Base-by-base conservation (phyloP, 176 grass and related monocot species). In the Bromus sterilis region DNA sequence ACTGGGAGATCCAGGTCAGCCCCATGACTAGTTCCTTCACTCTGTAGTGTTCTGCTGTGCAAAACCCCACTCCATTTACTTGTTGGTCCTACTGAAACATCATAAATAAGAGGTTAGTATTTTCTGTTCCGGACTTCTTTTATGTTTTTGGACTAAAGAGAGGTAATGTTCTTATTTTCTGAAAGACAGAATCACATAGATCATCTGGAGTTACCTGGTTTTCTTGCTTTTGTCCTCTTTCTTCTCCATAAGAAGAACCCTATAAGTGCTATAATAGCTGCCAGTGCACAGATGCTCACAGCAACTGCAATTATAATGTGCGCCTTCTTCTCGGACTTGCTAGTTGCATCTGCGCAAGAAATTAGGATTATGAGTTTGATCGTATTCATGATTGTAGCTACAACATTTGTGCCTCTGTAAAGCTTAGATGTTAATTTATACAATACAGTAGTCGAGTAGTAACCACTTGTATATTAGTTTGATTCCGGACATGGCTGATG, bases 1-100 rank as follows among this genome's bases (percentile, higher is more conserved):
- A 79, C 3, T 71, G 90, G 90, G 16, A 92, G 53, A 6, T 92
- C 90, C 56, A 86, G 59, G 31, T 92, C 86, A 23, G 75, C 80
- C 39, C 55, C 79, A 20, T 89, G 79, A 32, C 56, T 75, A 21
- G 77, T 67, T 43, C 82, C 83, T 53, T 89, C 90, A 63, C 30
- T 86, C 12, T 35, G 33, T 16, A 84, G 83, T n/a, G 74, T 35
- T 49, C 40, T 85, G 28, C 53, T 82, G 25, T n/a, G 71, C 18
- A 80, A 58, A 83, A 29, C 63, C 42, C 60, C 46, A 26, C 37
- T 83, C 83, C 83, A 69, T 62, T 42, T 83, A 35, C 62, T 31
- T 80, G 60, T 62, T 76, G 51, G 30, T 71, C 33, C 86, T 92
- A 55, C 42, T 39, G 18, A 15, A 81, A 64, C 49, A 31, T 32